Base-by-base conservation (phyloP, 2,329 filamentous ascomycete genomes). In the Colletotrichum sp. region DNA sequence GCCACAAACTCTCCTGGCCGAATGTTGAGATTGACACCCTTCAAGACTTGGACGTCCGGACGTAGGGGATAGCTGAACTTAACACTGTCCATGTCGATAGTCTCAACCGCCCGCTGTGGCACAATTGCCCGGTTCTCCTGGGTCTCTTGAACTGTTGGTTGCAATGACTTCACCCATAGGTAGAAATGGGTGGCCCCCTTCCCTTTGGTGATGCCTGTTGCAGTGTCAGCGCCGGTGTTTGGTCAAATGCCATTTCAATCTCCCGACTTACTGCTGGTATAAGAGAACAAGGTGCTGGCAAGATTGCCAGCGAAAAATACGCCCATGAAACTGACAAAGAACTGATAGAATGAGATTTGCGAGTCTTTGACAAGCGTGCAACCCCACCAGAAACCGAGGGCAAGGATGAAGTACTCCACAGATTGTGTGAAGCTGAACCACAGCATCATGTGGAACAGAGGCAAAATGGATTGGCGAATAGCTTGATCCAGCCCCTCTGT, bases 1-100 rank as follows among this genome's bases (percentile, higher is more conserved):
- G 89, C 90, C 2, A 88, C 83, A 58, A 87, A 90, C 48, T 89
- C 84, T 10, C 88, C 88, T 2, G 84, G 83, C 64, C 83, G 78
- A 15, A 72, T 32, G 8, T 36, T 52, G 18, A 24, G 18, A 48
- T 38, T 26, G 58, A 12, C 8, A 16, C 36, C 24, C 36, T 60
- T 18, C 16, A 65, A 18, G 28, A 62, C 43, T 1, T 26, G 52
- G 24, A 26, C 52, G 10, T 56, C 52, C 10, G 21, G 52, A 24
- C 52, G 52, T 26, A 56, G 52, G 5, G 52, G 52, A 56, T 56
- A 56, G 24, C 52, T 56, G 52, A 56, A 56, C 24, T 56, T 56
- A 21, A 24, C 52, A 0, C 15, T 16, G 24, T 56, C 24, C 21
- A 56, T 26, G 15, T 56, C 52, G 24, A 56, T 56, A 26, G 52